Conservation (phyloP, 2,329 filamentous ascomycete species). For the Colletotrichum sp. region DNA sequence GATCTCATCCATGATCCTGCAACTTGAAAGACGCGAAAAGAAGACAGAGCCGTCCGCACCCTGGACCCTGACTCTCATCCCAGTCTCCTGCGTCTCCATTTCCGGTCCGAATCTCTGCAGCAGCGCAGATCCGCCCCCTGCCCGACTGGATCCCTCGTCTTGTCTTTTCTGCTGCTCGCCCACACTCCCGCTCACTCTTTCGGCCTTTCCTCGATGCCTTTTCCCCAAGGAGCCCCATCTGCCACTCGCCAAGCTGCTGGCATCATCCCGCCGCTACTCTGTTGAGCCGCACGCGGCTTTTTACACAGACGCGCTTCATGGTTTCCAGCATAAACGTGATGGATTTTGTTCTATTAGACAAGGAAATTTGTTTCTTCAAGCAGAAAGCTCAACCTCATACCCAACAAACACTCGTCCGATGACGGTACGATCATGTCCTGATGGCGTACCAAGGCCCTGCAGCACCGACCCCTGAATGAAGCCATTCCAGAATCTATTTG, state of each 20-base stretch:
- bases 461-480: not conserved
- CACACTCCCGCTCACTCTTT: constrained; percentile 9
- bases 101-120: not conserved
- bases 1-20: not conserved
- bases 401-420: not conserved
- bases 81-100: not conserved
- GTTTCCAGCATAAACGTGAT: not conserved
- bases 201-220: constrained; percentile 11
- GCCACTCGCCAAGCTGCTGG: not conserved
- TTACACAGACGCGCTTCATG: not conserved
- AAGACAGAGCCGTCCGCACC: not conserved
- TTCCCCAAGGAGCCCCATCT: not conserved
- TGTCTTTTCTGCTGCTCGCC: not conserved
- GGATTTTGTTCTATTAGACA: not conserved
- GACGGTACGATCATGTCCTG: not conserved
- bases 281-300: not conserved
- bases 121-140: not conserved
- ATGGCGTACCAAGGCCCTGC: not conserved
- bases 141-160: not conserved
- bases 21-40: not conserved
- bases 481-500: not conserved
- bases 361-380: not conserved
- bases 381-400: not conserved
- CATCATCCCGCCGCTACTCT: not conserved
- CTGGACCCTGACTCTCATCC: constrained; percentile 10